Evolutionary conservation across 768 basidiomycete genomes (phyloP).

Genomic region (Rhodotorula kratochvilovae): DNA sequence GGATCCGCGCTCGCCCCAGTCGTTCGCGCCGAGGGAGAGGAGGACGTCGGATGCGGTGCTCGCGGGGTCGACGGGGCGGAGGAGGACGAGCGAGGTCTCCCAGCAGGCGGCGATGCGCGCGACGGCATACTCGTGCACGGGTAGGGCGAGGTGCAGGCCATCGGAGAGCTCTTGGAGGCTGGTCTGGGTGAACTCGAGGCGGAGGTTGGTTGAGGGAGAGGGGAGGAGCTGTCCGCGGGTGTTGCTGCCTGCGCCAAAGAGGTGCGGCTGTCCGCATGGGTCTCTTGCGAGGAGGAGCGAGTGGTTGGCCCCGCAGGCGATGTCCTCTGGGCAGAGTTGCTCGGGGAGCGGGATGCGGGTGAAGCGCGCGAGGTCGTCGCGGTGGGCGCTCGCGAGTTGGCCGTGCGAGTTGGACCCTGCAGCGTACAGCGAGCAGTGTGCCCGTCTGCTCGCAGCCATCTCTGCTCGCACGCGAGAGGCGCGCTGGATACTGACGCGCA

Average conservation of each 20-base stretch:
- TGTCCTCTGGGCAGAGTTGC: neutral
- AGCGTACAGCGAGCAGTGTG: constrained; percentile 23
- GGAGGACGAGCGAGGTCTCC: constrained; percentile 75
- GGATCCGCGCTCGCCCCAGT: constrained; percentile 73
- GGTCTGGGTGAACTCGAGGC: neutral
- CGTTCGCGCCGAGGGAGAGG: constrained; percentile 76
- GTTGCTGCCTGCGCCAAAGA: constrained; percentile 76
- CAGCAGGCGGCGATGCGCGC: constrained; percentile 64
- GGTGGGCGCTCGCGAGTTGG: constrained; percentile 27
- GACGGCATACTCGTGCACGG: neutral
- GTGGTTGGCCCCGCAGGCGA: constrained; percentile 75
- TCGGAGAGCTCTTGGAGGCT: neutral
- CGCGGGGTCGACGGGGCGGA: constrained; percentile 44
- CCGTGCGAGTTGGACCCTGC: constrained; percentile 41
- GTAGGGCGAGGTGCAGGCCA: neutral
- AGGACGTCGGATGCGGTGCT: constrained; percentile 47
- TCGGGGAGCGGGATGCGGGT: neutral
- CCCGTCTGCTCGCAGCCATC: no score
- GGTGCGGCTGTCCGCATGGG: neutral
- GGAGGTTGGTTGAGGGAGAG: no score
- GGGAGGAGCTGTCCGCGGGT: constrained; percentile 60
- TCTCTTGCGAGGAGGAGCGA: constrained; percentile 59
- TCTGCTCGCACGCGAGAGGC: no score
- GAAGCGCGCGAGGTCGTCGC: constrained; percentile 26
- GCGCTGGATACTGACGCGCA: no score